phyloP scores from a whole-genome alignment of 2,329 filamentous ascomycete genomes.

The Gliomastix tumulicola region DNA sequence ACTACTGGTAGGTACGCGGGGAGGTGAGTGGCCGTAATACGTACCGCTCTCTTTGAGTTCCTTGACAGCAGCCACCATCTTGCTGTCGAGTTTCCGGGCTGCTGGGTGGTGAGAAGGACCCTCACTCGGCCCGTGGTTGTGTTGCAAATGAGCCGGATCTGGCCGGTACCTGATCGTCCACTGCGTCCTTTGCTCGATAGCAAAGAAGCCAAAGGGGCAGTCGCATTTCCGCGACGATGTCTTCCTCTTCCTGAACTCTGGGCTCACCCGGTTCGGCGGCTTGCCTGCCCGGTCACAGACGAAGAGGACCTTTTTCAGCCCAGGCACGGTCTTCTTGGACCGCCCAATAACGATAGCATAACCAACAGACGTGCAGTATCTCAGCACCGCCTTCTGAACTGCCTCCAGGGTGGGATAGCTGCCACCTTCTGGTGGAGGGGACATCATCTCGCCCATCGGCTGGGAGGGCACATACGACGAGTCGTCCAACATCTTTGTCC shows the following conservation, averaged over 20 bases:
- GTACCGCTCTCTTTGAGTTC: conserved; percentile 59
- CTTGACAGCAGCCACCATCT: conserved; percentile 62
- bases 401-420: conserved; percentile 59
- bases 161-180: conserved; percentile 62
- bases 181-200: conserved; percentile 59
- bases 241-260: conserved; percentile 57
- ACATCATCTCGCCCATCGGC: conserved; percentile 54
- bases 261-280: conserved; percentile 53
- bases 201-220: conserved; percentile 64
- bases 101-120: conserved; percentile 61
- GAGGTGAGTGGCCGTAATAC: conserved; percentile 14
- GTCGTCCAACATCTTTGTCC: conserved; percentile 40
- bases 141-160: conserved; percentile 47
- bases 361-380: conserved; percentile 60
- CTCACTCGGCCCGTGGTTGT: conserved; percentile 61
- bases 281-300: conserved; percentile 61
- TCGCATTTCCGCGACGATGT: conserved; percentile 64
- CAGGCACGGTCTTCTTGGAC: conserved; percentile 61
- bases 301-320: conserved; percentile 60
- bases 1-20: conserved; percentile 1
- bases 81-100: conserved; percentile 58
- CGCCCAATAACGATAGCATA: conserved; percentile 63
- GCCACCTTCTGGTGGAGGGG: conserved; percentile 55
- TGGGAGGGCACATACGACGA: conserved; percentile 43
- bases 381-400: conserved; percentile 55